Base-by-base conservation (phyloP, 202 grass and related monocot genomes). In the Elaeis oleifera region DNA sequence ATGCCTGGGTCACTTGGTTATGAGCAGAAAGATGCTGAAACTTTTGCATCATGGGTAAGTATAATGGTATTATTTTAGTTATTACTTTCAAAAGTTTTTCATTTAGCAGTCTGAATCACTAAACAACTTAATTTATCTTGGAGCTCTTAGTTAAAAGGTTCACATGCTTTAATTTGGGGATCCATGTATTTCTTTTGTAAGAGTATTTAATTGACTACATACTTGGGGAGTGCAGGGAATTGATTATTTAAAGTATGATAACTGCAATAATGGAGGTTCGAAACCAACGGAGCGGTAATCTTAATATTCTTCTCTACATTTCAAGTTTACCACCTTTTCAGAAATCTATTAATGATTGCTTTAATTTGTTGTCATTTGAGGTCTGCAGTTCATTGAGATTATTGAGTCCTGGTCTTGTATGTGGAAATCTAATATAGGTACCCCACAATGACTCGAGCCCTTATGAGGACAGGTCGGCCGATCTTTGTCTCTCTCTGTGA, bases 241-340 rank as follows among this genome's bases (percentile, higher is more conserved):
- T 7, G 92, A 97, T 74, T 97, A 92, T 78, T 76, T 97, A 4
- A 97, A 92, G 79, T 89, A 97, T 51, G 92, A 97, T 65, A 97
- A 97, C 63, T 97, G 92, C 70, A 86, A 97, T 61, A 92, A 91
- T 69, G 85, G 77, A 21, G 80, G 86, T 64, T n/a, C 71, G 49
- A 90, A 86, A 74, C 84, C 84, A 53, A 72, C 79, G 51, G 25
- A 79, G 54, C 77, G 84, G 89, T 84, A 79, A 56, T 22, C 18
- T 16, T 14, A 16, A 21, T 36, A 17, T 1, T 22, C 44, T 23
- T 64, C 9, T 31, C 20, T 18, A 23, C 3, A 4, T 23, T 49
- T 44, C 11, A 9, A 44, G 36, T 3, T 5, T 13, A 76, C 21
- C 49, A 17, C 39, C 56, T 61, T 23, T 48, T 54, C 13, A 49